Evolutionary conservation across 2,329 filamentous ascomycete genomes (phyloP).

Genomic region (Penicillium psychrosexuale): DNA sequence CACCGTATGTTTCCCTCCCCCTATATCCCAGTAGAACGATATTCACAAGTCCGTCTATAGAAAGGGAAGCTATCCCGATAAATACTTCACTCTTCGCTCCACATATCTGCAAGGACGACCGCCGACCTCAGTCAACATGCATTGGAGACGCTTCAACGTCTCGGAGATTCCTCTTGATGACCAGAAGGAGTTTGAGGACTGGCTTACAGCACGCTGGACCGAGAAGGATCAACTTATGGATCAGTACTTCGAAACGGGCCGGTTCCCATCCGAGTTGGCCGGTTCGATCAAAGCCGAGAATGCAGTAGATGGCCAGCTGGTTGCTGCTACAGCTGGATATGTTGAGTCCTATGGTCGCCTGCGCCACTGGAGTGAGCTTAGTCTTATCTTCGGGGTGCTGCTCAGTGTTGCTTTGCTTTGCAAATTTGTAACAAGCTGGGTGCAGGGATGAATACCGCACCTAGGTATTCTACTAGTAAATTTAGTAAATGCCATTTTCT

Average conservation of each 20-base stretch:
- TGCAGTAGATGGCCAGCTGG: constrained; percentile 28
- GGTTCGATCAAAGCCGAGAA: constrained; percentile 50
- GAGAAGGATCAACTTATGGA: constrained; percentile 91
- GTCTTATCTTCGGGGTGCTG: constrained; percentile 44
- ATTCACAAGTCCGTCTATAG: constrained; percentile 41
- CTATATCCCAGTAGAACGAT: not conserved
- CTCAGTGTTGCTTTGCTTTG: constrained; percentile 35
- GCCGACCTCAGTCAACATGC: constrained; percentile 93
- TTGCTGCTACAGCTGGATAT: constrained; percentile 38
- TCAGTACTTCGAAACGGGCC: constrained; percentile 70
- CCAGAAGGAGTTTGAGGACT: constrained; percentile 71
- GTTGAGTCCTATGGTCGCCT: constrained; percentile 45
- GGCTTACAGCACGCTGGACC: constrained; percentile 82
- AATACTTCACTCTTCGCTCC: constrained; percentile 80
- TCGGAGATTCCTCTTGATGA: constrained; percentile 76
- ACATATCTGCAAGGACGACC: constrained; percentile 86
- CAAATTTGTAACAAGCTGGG: constrained; percentile 24
- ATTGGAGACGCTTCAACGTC: constrained; percentile 84
- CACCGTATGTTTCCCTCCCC: constrained; percentile 57
- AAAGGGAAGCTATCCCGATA: constrained; percentile 79
- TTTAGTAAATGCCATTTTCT: not conserved
- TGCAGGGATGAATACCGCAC: not conserved
- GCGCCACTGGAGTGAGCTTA: constrained; percentile 44
- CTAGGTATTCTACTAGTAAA: not conserved
- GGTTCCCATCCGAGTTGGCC: constrained; percentile 69